These are phyloP conservation scores for Micractinium conductrix DNA, from an alignment of 139 green algal species.

Conservation along the genomic window DNA sequence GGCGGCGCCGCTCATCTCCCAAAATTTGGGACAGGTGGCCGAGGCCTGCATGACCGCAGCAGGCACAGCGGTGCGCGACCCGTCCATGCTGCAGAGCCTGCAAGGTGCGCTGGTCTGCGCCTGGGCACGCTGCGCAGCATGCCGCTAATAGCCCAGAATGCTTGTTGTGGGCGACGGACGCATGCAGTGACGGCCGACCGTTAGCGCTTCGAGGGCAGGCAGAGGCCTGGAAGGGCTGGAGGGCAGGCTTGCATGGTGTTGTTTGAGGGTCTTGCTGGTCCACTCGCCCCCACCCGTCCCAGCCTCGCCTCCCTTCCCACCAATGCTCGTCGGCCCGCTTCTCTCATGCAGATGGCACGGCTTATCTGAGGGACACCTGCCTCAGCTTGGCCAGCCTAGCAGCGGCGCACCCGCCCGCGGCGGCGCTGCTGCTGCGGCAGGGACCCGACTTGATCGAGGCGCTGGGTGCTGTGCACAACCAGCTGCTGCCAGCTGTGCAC, in stretches of 20 bases:
- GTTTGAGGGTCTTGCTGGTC: too few relatives aligned
- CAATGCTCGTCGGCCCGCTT: not conserved
- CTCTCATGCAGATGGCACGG: slow-evolving; percentile 58
- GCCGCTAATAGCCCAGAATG: too few relatives aligned
- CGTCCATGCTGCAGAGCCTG: slow-evolving; percentile 33
- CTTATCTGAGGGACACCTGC: slow-evolving; percentile 73
- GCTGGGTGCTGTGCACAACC: slow-evolving; percentile 36
- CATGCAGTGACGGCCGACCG: too few relatives aligned
- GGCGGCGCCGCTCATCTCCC: slow-evolving; percentile 43
- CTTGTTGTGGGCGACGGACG: too few relatives aligned
- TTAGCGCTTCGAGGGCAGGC: too few relatives aligned
- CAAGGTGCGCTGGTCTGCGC: slow-evolving; percentile 26
- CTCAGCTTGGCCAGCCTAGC: slow-evolving; percentile 71
- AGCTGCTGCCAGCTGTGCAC: slow-evolving; percentile 31
- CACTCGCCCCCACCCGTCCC: too few relatives aligned
- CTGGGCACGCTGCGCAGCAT: too few relatives aligned
- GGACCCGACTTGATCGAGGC: slow-evolving; percentile 21
- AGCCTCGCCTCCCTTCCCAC: not conserved
- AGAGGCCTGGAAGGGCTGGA: too few relatives aligned
- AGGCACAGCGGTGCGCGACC: not conserved
- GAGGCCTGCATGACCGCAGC: slow-evolving; percentile 25
- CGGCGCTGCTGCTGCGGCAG: slow-evolving; percentile 52
- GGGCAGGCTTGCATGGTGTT: too few relatives aligned
- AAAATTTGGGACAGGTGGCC: slow-evolving; percentile 67
- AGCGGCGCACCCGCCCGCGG: slow-evolving; percentile 48